phyloP scores from a whole-genome alignment of 169 alveolate genomes.

The Eimeria acervulina region DNA sequence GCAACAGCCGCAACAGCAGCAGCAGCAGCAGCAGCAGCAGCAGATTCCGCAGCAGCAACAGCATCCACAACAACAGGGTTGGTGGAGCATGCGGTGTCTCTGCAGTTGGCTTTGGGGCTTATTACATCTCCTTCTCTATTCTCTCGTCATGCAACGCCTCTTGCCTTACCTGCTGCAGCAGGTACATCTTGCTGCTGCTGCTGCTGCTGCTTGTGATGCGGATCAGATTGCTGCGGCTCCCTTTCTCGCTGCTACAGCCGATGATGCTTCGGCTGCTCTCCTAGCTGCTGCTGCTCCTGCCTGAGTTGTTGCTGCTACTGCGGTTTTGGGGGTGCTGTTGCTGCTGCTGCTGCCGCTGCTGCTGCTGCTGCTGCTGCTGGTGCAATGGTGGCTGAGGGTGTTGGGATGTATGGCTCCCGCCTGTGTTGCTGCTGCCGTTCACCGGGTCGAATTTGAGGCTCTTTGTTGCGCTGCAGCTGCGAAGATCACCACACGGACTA shows the following conservation, averaged over 20 bases:
- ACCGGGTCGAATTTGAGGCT: neutral
- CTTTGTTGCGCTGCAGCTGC: neutral
- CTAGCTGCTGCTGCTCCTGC: too few relatives aligned
- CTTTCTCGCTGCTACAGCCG: neutral
- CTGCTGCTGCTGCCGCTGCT: constrained; percentile 8
- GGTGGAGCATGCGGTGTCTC: constrained; percentile 36
- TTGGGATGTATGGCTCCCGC: neutral
- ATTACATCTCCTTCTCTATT: neutral
- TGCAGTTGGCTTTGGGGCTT: constrained; percentile 45
- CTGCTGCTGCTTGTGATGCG: too few relatives aligned
- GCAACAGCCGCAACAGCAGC: neutral
- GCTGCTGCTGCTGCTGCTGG: constrained; percentile 52
- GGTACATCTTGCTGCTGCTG: too few relatives aligned
- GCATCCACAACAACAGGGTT: neutral
- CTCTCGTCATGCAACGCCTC: constrained; percentile 44
- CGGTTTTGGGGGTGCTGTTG: constrained; percentile 52
- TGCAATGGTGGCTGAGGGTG: neutral
- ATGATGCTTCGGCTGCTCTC: neutral
- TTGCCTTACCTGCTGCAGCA: constrained; percentile 3
- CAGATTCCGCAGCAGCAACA: neutral
- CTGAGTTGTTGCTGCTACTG: neutral
- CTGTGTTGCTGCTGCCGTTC: too few relatives aligned
- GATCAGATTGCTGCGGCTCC: neutral
- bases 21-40: neutral
- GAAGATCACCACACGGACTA: neutral